A percentile compares a stretch with the other conserved stretches of the same genome.
Evolutionary conservation across 805 yeast genomes (phyloP).

Genomic region (Komagataella ulmi): DNA sequence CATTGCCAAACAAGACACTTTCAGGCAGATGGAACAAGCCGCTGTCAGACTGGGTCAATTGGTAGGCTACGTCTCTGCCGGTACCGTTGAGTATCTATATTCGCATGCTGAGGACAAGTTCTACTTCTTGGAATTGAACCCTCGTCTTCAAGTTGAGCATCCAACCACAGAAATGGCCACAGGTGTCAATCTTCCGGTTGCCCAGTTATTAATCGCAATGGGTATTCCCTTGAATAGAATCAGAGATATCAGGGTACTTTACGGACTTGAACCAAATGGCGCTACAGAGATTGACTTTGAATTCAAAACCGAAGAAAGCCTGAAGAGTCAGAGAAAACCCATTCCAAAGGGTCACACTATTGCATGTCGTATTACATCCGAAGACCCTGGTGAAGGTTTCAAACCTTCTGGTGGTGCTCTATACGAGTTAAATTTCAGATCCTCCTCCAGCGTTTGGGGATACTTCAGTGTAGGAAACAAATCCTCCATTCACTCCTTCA

Average conservation of each 20-base stretch:
- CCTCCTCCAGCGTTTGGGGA: slow-evolving; percentile 99
- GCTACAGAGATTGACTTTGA: slow-evolving; percentile 84
- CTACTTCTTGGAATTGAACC: slow-evolving; percentile 92
- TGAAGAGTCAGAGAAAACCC: slow-evolving; percentile 79
- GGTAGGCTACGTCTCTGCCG: slow-evolving; percentile 98
- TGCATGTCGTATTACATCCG: slow-evolving; percentile 97
- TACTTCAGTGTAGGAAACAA: slow-evolving; percentile 94
- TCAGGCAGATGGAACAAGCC: slow-evolving; percentile 87
- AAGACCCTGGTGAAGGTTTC: slow-evolving; percentile 98
- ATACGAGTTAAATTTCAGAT: slow-evolving; percentile 93
- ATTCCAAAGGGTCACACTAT: slow-evolving; percentile 97
- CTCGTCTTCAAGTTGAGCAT: slow-evolving; percentile 98
- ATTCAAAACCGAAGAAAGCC: slow-evolving; percentile 59
- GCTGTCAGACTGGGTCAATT: slow-evolving; percentile 94
- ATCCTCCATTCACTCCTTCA: slow-evolving; percentile 94
- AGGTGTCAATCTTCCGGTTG: slow-evolving; percentile 96
- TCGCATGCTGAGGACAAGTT: slow-evolving; percentile 90
- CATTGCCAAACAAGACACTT: slow-evolving; percentile 76
- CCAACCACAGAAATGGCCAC: slow-evolving; percentile 99
- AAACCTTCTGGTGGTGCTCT: slow-evolving; percentile 96
- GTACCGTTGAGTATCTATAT: slow-evolving; percentile 96
- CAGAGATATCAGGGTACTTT: slow-evolving; percentile 80
- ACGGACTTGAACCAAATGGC: slow-evolving; percentile 94
- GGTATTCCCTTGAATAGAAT: slow-evolving; percentile 96
- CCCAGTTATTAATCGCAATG: slow-evolving; percentile 98